These are phyloP conservation scores for Aspergillus candidus DNA, from an alignment of 2,329 filamentous ascomycete genomes.

Conservation along the genomic window DNA sequence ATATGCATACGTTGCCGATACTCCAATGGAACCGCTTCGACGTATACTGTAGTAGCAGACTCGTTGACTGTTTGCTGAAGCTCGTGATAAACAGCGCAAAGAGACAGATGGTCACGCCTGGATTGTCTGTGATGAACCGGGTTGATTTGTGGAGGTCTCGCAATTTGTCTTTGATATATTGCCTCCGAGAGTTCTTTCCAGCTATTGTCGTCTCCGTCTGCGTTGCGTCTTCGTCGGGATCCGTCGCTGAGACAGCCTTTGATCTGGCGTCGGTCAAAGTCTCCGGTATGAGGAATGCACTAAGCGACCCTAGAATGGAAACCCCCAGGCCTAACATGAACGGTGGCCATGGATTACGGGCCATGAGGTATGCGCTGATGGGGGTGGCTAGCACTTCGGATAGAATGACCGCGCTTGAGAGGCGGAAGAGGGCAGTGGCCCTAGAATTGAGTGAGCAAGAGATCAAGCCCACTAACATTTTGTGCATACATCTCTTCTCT, in stretches of 20 bases:
- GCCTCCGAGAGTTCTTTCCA: constrained; percentile 5
- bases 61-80: constrained; percentile 18
- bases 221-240: not conserved
- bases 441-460: constrained; percentile 9
- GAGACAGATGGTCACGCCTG: constrained; percentile 17
- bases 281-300: constrained; percentile 17
- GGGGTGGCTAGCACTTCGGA: constrained; percentile 23
- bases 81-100: constrained; percentile 18
- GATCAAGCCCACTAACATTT: not conserved
- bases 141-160: constrained; percentile 19
- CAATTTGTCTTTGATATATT: constrained; percentile 8
- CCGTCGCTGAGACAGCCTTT: constrained; percentile 1
- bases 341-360: constrained; percentile 17
- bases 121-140: constrained; percentile 19
- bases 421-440: constrained; percentile 19
- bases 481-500: constrained; percentile 23
- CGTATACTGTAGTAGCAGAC: constrained; percentile 24
- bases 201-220: not conserved
- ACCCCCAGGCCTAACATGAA: constrained; percentile 14
- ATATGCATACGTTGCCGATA: constrained; percentile 18
- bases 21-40: constrained; percentile 27
- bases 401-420: constrained; percentile 15
- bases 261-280: constrained; percentile 15
- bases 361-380: constrained; percentile 25
- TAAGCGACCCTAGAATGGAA: constrained; percentile 4